Base-by-base conservation (phyloP, 192 early-diverging fungal genomes). In the Obelidium mucronatum region DNA sequence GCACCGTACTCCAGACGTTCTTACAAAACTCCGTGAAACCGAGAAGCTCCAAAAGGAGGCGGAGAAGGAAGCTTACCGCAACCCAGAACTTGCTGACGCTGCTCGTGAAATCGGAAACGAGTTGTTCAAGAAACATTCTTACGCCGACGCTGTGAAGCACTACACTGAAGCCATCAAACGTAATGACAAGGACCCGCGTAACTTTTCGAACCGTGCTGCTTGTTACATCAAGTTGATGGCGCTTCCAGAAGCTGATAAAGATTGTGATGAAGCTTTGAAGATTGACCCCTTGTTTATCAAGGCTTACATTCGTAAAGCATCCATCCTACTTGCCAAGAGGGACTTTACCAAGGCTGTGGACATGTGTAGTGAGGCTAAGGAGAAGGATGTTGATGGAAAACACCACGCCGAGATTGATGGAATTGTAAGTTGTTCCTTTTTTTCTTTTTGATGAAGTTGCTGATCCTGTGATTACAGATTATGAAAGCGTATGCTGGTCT, bases 131-230 rank as follows among this genome's bases (percentile, higher is more conserved):
- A 76, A 92, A 42, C 91, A 86, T 40, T 87, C 94, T 61, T 99
- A 87, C 79, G 86, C 90, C 15, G 94, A 92, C 44, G 95, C 97
- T 22, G 90, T 98, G 70, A 90, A 92, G 81, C 85, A 92, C 81
- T 99, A 99, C 83, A 91, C 94, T 22, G 97, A 99, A 83, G 94
- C 96, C 5, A 96, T 99, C 83, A 96, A 96, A 89, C 93, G 97
- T 76, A 96, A 97, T 73, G 93, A 94, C 35, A 79, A 86, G 6
- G 97, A 99, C 65, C 89, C 92, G 31, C 89, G 94, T 78, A 91
- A 93, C 75, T 98, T 93, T 81, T 95, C 95, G 36, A 99, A 99
- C 90, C 94, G 97, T 73, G 95, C 97, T 34, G 95, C 95, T 37
- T 95, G 94, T 78, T 95, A 96, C 85, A 91, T 90, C 35, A 99